Conservation (phyloP, 1,284 basidiomycete species). For the Apiotrichum akiyoshidainum region DNA sequence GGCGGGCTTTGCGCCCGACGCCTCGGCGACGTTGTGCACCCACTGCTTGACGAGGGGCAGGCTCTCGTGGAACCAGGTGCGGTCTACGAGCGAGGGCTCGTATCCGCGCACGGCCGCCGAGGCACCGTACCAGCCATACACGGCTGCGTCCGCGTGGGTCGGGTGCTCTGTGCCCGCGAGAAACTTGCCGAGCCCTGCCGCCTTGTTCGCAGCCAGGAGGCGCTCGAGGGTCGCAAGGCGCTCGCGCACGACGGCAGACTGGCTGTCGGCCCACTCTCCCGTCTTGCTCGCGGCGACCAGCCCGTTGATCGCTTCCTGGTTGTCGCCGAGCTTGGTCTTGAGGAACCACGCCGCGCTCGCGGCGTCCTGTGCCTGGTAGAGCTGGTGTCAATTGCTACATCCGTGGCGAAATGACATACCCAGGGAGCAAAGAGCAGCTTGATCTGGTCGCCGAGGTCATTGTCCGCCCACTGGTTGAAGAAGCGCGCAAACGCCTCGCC, state of each 20-base stretch:
- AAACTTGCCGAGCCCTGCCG: slow-evolving; percentile 7
- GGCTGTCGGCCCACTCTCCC: slow-evolving; percentile 7
- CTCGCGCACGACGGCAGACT: slow-evolving; percentile 1
- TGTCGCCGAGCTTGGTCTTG: slow-evolving; percentile 22
- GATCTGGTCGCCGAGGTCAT: slow-evolving; percentile 23
- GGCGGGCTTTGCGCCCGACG: slow-evolving; percentile 5
- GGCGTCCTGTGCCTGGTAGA: slow-evolving; percentile 9
- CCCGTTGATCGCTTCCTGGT: slow-evolving; percentile 8
- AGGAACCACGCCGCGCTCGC: slow-evolving; percentile 25
- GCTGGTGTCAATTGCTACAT: background rate
- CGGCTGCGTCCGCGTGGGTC: slow-evolving; percentile 15
- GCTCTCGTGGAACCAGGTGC: slow-evolving; percentile 11
- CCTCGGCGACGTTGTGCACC: slow-evolving; percentile 4
- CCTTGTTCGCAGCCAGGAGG: slow-evolving; percentile 3
- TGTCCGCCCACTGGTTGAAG: slow-evolving; percentile 30
- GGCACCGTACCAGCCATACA: slow-evolving; percentile 19
- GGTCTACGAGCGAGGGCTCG: background rate
- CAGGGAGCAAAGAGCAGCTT: slow-evolving; percentile 20
- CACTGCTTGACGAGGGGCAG: slow-evolving; percentile 10
- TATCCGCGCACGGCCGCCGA: background rate
- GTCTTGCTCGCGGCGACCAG: slow-evolving; percentile 1
- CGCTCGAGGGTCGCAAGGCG: background rate
- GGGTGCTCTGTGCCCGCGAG: slow-evolving; percentile 13
- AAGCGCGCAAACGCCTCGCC: slow-evolving; percentile 25
- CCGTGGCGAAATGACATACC: background rate